These are phyloP conservation scores for Vitis hybrid DNA, from an alignment of 177 flowering plant species.

Conservation along the genomic window DNA sequence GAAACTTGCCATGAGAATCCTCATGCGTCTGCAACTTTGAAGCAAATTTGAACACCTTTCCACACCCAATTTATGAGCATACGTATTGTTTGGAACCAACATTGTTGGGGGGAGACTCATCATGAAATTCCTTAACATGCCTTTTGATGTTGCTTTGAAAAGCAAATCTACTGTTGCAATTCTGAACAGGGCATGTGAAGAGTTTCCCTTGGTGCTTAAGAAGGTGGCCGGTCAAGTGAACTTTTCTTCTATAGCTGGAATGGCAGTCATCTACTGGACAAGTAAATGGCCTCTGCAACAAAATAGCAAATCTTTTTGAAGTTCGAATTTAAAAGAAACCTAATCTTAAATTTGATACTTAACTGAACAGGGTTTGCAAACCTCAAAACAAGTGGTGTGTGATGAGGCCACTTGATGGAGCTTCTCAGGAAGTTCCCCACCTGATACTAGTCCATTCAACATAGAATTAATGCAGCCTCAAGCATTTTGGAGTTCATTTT, in stretches of 20 bases:
- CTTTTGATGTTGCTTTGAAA: constrained; percentile 60
- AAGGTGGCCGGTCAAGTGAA: constrained; percentile 75
- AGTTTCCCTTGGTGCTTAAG: constrained; percentile 68
- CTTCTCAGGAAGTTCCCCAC: constrained; percentile 99
- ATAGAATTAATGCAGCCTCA: background rate
- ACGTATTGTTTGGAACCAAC: constrained; percentile 30
- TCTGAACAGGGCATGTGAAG: constrained; percentile 60
- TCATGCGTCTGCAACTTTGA: constrained; percentile 67
- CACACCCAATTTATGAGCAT: constrained; percentile 68
- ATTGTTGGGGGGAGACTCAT: constrained; percentile 17
- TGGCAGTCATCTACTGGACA: constrained; percentile 76
- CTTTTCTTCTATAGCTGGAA: constrained; percentile 76
- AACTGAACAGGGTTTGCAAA: constrained; percentile 25
- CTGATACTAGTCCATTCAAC: constrained; percentile 61
- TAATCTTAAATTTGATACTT: too few relatives aligned
- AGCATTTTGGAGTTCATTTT: constrained; percentile 13
- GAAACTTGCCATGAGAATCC: constrained; percentile 74
- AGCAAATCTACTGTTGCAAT: constrained; percentile 50
- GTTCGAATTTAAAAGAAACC: background rate
- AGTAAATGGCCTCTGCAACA: constrained; percentile 64
- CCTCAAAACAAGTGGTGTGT: constrained; percentile 50
- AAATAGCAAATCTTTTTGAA: background rate
- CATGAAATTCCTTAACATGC: constrained; percentile 66
- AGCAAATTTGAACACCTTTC: constrained; percentile 65
- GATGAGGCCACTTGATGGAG: constrained; percentile 90